Evolutionary conservation across 75 land plant genomes (phyloP), one percentile per base, ranked within the genome.

Genomic region (Picea sitchensis): DNA sequence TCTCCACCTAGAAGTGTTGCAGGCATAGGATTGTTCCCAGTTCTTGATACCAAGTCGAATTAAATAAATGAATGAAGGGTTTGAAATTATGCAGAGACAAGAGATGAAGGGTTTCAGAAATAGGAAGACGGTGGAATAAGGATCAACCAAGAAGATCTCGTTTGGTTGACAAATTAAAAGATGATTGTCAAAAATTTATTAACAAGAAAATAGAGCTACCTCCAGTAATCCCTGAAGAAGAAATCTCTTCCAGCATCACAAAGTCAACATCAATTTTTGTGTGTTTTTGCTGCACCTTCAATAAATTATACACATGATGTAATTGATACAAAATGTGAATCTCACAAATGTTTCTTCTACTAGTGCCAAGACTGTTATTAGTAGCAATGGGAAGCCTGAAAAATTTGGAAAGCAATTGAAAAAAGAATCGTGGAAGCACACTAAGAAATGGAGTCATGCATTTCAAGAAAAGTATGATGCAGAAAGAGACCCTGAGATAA

Each of bases 371-470:
- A 88, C 81, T 26, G 31, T 88, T 12, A 86, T 91, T 73, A 83
- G 88, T 75, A 69, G 83, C 73, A 91, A 88, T 83, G 88, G 83
- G 83, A 88, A 90, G 51, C 76, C 88, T n/a, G 61, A 64, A 13
- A 81, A 59, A 79, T 57, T 80, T 73, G 87, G 85, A 2, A 91
- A 82, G 57, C 86, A 83, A 72, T 65, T 34, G 30, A 88, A 87
- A 26, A 88, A 83, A 71, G 86, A 91, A 73, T 81, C 76, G 58
- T 91, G 90, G 92, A 81, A 91, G 77, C 90, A 91, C 87, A 92
- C 93, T 15, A 96, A 96, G 89, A 92, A 87, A 84, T 93, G 96
- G 96, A 78, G 91, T 18, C 85, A 84, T 74, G 94, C 85, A n/a
- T 90, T 96, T 59, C 84, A 90, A 62, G 83, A 88, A 58, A 88